Conservation (phyloP, 352 stramenopile genomes). For the Globisporangium splendens region DNA sequence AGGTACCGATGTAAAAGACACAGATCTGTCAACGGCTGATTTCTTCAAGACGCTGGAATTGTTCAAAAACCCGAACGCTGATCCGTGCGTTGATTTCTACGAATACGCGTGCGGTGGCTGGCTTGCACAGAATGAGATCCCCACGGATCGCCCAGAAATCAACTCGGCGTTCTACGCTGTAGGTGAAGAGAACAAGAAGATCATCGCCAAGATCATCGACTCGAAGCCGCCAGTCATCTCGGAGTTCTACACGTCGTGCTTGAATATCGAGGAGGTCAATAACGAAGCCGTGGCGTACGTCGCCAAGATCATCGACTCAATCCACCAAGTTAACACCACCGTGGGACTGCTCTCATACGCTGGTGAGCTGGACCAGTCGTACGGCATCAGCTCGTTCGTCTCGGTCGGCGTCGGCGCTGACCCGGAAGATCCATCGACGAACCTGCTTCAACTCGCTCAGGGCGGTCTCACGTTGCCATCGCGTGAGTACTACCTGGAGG, state of each 20-base stretch:
- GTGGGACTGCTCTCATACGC: no score
- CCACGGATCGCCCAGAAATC: slow-evolving; percentile 35
- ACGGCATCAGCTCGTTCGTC: no score
- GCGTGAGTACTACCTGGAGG: no score
- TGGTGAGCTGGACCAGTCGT: no score
- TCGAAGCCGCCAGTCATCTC: slow-evolving; percentile 49
- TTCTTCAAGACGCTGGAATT: slow-evolving; percentile 41
- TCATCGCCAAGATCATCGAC: slow-evolving; percentile 45
- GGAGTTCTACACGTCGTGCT: slow-evolving; percentile 57
- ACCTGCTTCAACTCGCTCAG: no score
- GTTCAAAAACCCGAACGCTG: slow-evolving; percentile 45
- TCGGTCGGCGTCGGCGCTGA: slow-evolving; percentile 7
- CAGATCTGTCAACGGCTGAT: slow-evolving; percentile 10
- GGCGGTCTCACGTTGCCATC: no score
- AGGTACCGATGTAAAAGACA: slow-evolving; percentile 3
- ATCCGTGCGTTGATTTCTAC: slow-evolving; percentile 79
- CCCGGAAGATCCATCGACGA: no score
- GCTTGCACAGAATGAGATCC: slow-evolving; percentile 52
- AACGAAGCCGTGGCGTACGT: slow-evolving; percentile 33
- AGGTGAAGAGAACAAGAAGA: slow-evolving; percentile 45
- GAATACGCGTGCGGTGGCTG: slow-evolving; percentile 72
- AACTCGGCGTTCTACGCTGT: slow-evolving; percentile 60
- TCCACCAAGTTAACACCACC: slow-evolving; percentile 20
- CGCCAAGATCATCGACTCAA: slow-evolving; percentile 25
- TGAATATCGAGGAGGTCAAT: slow-evolving; percentile 40